Base-by-base conservation (phyloP, 169 alveolate species). In the Babesia gibsoni region DNA sequence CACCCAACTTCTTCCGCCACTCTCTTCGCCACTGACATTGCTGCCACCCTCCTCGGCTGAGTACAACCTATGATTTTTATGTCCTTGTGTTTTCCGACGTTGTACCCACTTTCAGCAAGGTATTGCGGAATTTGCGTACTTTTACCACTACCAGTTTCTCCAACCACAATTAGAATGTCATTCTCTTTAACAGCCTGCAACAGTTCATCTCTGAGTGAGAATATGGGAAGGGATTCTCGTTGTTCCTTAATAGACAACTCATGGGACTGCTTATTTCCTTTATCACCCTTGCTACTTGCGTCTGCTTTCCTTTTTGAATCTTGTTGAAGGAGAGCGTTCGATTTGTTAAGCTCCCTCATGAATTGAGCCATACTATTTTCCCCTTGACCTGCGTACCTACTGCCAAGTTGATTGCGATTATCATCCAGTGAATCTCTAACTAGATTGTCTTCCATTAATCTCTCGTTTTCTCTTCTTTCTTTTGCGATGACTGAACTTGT, bases 111-210 rank as follows among this genome's bases (percentile, higher is more conserved):
- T 79, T 95, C 99, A 22, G 88, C 93, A 42, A 96, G 85, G 85
- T 96, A 96, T 80, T 96, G 98, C n/a, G 99, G 96, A 66, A 96
- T 94, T 82, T 96, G 97, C 0, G 99, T 97, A 2, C 98, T 97
- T 77, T 97, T 97, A 0, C 99, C 99, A 53, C 98, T 92, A 14
- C 99, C 99, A 3, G 99, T 98, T 82, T 98, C 99, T 41, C 99
- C 99, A 41, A 98, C 96, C 18, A 98, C 99, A 2, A 98, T 95
- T 12, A 97, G 90, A 25, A 95, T 93, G 73, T 96, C 86, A 64
- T 96, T 94, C 23, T 88, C 93, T 5, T 80, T 74, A 6, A 96
- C 92, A 20, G 98, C 98, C 64, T 91, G 92, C 63, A 96, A 81
- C 45, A 98, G 88, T 57, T 93, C 95, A 3, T 91, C 90, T 54